Conservation (phyloP, 2,329 filamentous ascomycete species). For the Cercospora brassicicola region DNA sequence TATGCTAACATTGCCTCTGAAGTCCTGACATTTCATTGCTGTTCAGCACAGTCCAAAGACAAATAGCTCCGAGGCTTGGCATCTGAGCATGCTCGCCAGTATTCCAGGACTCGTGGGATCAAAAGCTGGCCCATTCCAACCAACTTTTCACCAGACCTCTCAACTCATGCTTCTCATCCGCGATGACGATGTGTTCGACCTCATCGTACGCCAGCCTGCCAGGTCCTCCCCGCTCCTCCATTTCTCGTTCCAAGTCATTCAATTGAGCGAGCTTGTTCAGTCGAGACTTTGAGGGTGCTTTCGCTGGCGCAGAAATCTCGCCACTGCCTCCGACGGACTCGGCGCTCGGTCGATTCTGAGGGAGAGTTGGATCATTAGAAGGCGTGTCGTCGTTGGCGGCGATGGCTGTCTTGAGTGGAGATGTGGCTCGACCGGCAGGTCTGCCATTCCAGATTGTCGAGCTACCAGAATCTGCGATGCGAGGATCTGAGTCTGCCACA, state of each 20-base stretch:
- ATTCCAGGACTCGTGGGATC: conserved; percentile 25
- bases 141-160: conserved; percentile 83
- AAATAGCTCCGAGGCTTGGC: neutral
- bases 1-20: neutral
- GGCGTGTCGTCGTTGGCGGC: conserved; percentile 14
- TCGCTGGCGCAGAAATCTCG: neutral
- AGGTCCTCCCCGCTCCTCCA: conserved; percentile 70
- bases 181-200: conserved; percentile 70
- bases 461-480: conserved; percentile 6
- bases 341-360: conserved; percentile 26
- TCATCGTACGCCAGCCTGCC: conserved; percentile 76
- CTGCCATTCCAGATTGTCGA: conserved; percentile 20
- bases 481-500: neutral
- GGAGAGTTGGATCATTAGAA: conserved; percentile 23
- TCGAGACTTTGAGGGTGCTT: conserved; percentile 16
- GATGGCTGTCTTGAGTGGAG: conserved; percentile 10
- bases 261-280: conserved; percentile 54
- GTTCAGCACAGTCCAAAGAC: neutral
- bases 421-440: conserved; percentile 9
- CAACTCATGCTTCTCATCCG: conserved; percentile 60
- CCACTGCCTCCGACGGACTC: neutral
- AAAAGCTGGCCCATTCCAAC: conserved; percentile 74
- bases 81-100: neutral
- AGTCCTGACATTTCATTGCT: neutral
- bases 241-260: conserved; percentile 67